Percentiles rank a stretch among this genome's conserved stretches.
Conservation (phyloP, 2,329 filamentous ascomycete species). For the Bimuria novae-zelandiae region DNA sequence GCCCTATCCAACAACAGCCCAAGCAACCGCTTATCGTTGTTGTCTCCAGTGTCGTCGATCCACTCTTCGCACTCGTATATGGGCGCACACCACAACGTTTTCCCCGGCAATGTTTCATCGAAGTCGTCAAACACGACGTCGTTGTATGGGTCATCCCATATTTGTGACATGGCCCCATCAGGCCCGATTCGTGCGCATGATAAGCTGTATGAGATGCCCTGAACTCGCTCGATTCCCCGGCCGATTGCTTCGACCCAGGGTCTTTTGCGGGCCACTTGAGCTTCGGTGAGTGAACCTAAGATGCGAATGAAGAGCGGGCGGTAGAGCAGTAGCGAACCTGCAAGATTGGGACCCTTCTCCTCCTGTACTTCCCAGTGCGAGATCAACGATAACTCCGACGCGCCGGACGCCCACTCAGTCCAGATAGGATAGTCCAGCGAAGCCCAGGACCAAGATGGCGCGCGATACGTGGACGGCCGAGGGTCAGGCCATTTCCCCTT, state of each 20-base stretch:
- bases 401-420: not conserved
- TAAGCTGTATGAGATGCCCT: constrained; percentile 6
- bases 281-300: not conserved
- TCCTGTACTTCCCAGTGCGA: constrained; percentile 1
- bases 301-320: not conserved
- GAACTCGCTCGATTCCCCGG: constrained; percentile 1
- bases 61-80: constrained; percentile 8
- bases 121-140: constrained; percentile 7
- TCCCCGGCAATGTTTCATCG: not conserved
- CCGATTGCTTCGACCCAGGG: constrained; percentile 4
- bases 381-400: not conserved
- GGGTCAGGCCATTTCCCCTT: not conserved
- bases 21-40: not conserved
- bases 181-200: not conserved
- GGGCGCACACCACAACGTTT: not conserved
- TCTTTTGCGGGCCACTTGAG: not conserved
- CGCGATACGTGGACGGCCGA: not conserved
- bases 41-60: not conserved
- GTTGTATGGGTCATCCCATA: constrained; percentile 3
- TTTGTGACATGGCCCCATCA: not conserved
- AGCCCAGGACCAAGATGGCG: constrained; percentile 7
- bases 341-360: not conserved
- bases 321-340: not conserved
- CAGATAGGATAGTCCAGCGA: constrained; percentile 2
- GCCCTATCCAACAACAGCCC: not conserved